phyloP scores from a whole-genome alignment of 441 rosid species.

The Euphorbia corollata region DNA sequence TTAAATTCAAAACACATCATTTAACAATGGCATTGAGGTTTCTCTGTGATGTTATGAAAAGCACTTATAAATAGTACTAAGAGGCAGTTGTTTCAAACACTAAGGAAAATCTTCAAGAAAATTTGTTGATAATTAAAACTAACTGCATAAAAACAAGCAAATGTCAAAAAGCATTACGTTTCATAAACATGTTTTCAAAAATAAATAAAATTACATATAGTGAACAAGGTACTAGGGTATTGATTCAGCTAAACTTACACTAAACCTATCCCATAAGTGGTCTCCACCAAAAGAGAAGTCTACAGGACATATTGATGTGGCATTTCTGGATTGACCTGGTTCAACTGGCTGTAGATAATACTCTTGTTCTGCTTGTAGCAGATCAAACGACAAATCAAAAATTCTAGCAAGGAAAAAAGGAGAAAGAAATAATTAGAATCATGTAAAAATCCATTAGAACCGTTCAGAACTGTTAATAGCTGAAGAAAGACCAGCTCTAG shows the following conservation, averaged over 20 bases:
- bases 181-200: background rate
- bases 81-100: background rate
- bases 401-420: conserved; percentile 41
- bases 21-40: background rate
- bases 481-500: background rate
- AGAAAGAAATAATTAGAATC: background rate
- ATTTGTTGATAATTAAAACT: background rate
- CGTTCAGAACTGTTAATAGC: background rate
- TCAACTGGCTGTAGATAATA: conserved; percentile 83
- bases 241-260: conserved; percentile 47
- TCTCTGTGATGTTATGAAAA: background rate
- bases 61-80: background rate
- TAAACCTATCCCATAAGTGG: conserved; percentile 92
- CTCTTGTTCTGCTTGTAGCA: conserved; percentile 84
- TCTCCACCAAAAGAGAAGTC: conserved; percentile 84
- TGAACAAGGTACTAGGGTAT: conserved; percentile 1
- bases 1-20: conserved; percentile 4
- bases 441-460: background rate
- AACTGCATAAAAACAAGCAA: background rate
- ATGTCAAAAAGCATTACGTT: background rate
- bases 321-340: conserved; percentile 67
- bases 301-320: conserved; percentile 72
- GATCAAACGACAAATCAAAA: conserved; percentile 67
- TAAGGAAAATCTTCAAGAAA: background rate
- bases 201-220: background rate